Conservation (phyloP, 2,329 filamentous ascomycete genomes). For the Simplicillium aogashimaense region DNA sequence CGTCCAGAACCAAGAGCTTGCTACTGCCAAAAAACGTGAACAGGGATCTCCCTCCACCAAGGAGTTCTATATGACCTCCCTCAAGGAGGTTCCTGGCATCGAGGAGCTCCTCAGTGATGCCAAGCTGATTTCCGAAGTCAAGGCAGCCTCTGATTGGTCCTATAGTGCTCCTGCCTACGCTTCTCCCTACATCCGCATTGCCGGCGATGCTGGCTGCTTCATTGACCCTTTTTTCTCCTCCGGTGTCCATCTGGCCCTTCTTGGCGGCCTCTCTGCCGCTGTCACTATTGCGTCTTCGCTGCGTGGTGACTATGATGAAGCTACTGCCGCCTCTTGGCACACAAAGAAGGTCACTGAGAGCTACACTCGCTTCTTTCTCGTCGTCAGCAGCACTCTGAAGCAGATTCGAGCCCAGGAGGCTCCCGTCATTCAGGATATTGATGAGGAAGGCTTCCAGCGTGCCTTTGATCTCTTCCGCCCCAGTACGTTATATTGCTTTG, state of each 20-base stretch:
- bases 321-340: constrained; percentile 27
- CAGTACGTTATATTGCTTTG: constrained; percentile 16
- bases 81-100: constrained; percentile 22
- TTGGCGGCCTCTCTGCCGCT: constrained; percentile 32
- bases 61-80: constrained; percentile 22
- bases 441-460: constrained; percentile 31
- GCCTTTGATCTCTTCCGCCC: constrained; percentile 30
- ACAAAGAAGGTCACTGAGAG: constrained; percentile 29
- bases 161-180: constrained; percentile 34
- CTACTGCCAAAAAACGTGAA: constrained; percentile 22
- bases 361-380: constrained; percentile 36
- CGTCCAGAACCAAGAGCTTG: constrained; percentile 27
- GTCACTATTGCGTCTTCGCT: constrained; percentile 29
- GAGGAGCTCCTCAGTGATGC: constrained; percentile 18
- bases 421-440: constrained; percentile 27
- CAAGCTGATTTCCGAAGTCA: constrained; percentile 23
- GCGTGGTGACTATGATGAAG: constrained; percentile 26
- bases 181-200: constrained; percentile 25
- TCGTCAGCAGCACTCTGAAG: constrained; percentile 23
- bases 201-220: constrained; percentile 36
- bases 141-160: constrained; percentile 34
- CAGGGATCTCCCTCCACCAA: constrained; percentile 7
- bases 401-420: constrained; percentile 16
- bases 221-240: constrained; percentile 40
- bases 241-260: constrained; percentile 33